A percentile compares a stretch with the other conserved stretches of the same genome.
phyloP scores from a whole-genome alignment of 2,329 filamentous ascomycete genomes.

The Cordyceps militaris region DNA sequence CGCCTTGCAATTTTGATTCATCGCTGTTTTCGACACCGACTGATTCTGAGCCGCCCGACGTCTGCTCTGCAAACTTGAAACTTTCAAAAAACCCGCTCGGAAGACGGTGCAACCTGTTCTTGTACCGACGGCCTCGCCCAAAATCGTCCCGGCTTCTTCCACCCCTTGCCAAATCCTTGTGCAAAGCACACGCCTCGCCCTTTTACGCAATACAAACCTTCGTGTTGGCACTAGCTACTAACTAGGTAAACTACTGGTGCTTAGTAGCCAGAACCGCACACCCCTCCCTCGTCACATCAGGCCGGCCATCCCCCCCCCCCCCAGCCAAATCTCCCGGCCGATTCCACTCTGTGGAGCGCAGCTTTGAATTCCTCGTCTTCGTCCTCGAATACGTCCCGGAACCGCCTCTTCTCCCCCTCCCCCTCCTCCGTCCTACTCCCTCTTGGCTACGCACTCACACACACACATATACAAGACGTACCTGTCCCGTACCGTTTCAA shows the following conservation, averaged over 20 bases:
- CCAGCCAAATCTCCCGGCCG: slow-evolving; percentile 13
- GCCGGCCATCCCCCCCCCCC: neutral
- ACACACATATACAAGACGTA: neutral
- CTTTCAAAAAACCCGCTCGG: neutral
- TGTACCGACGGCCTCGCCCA: neutral
- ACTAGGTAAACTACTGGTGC: too few relatives aligned
- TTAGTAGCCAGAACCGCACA: neutral
- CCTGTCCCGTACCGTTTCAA: slow-evolving; percentile 8
- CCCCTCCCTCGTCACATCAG: neutral
- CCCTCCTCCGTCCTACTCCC: neutral
- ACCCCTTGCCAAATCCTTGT: neutral
- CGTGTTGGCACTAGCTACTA: slow-evolving; percentile 4
- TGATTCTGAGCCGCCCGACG: too few relatives aligned
- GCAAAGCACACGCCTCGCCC: neutral
- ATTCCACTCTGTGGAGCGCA: slow-evolving; percentile 13
- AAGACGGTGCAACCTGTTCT: neutral
- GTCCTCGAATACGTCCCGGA: slow-evolving; percentile 14
- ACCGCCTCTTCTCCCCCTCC: neutral
- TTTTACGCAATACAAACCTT: slow-evolving; percentile 14
- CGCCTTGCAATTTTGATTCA: slow-evolving; percentile 10
- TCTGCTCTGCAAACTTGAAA: neutral
- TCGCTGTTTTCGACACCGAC: too few relatives aligned
- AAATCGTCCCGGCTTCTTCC: slow-evolving; percentile 4
- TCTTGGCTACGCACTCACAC: neutral
- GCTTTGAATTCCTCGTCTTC: neutral